A percentile compares a stretch with the other conserved stretches of the same genome.
phyloP scores from a whole-genome alignment of 148 eudicot genomes.

The Arctostaphylos glauca region DNA sequence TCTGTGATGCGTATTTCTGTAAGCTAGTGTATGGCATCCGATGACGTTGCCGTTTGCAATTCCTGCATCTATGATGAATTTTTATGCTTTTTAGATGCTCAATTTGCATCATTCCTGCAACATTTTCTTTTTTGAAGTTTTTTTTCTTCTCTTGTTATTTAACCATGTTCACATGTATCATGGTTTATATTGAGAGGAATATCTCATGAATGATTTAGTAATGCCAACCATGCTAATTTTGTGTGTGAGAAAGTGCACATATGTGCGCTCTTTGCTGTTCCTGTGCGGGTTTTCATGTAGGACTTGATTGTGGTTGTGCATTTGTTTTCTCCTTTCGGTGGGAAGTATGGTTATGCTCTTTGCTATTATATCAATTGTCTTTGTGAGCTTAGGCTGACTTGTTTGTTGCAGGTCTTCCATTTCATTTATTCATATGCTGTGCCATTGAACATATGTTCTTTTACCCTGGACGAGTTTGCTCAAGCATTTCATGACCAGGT shows the following conservation, averaged over 20 bases:
- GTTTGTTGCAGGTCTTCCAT: conserved; percentile 65
- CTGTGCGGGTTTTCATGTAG: not conserved
- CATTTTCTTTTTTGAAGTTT: not conserved
- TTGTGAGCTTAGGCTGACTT: conserved; percentile 17
- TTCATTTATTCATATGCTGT: conserved; percentile 79
- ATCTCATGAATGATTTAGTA: not conserved
- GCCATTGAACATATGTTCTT: conserved; percentile 51
- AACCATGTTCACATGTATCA: not conserved
- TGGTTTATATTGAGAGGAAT: not conserved
- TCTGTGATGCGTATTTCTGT: not conserved
- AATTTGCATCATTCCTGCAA: not conserved
- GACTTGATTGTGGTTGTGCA: not conserved
- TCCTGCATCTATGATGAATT: not conserved
- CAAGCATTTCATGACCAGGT: conserved; percentile 83
- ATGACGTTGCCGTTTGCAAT: not conserved
- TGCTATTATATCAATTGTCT: conserved; percentile 11
- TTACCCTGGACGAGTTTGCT: conserved; percentile 82
- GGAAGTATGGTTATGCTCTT: not conserved
- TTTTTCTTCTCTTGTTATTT: not conserved
- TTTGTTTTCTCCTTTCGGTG: not conserved
- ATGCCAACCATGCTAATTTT: not conserved
- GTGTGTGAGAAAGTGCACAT: not conserved
- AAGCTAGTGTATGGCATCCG: not conserved
- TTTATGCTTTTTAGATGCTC: not conserved
- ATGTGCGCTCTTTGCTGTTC: not conserved